These are phyloP conservation scores for Ustilago trichophora DNA, from an alignment of 1,284 basidiomycete genomes.

Conservation along the genomic window DNA sequence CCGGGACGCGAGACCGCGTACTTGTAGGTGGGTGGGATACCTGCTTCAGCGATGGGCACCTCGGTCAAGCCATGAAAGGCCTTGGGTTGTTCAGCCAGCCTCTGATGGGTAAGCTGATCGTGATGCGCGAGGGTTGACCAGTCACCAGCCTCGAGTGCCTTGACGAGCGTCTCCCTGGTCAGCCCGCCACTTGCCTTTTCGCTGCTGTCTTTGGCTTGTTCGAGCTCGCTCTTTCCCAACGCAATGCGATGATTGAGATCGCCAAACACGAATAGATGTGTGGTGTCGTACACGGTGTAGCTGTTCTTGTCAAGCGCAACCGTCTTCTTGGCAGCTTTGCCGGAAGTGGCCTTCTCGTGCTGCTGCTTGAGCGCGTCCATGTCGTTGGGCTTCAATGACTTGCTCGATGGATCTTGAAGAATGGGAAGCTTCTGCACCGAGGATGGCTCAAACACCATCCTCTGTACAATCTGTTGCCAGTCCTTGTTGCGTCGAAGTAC, in stretches of 20 bases:
- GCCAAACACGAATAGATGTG: conserved; percentile 65
- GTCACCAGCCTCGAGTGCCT: conserved; percentile 42
- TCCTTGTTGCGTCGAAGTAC: conserved; percentile 79
- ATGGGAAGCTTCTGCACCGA: conserved; percentile 42
- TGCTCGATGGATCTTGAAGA: conserved; percentile 25
- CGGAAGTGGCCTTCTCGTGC: conserved; percentile 69
- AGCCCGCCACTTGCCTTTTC: conserved; percentile 21
- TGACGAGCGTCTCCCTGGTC: conserved; percentile 32
- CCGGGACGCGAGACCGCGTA: conserved; percentile 46
- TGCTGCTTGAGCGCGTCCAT: conserved; percentile 63
- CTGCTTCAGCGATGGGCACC: conserved; percentile 36
- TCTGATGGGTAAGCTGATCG: conserved; percentile 60
- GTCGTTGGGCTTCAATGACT: conserved; percentile 22
- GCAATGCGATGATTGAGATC: conserved; percentile 66
- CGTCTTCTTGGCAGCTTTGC: conserved; percentile 72
- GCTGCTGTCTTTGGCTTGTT: conserved; percentile 1
- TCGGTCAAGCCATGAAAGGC: conserved; percentile 61
- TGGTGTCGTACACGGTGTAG: conserved; percentile 64
- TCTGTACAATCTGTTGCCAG: conserved; percentile 80
- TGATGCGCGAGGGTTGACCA: conserved; percentile 52
- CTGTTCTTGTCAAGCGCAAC: conserved; percentile 52
- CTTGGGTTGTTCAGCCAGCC: conserved; percentile 26
- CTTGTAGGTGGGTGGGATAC: conserved; percentile 64
- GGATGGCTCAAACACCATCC: conserved; percentile 75
- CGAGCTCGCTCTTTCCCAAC: conserved; percentile 38